These are phyloP conservation scores for Neonectria hederae DNA, from an alignment of 2,329 filamentous ascomycete species.

Conservation along the genomic window DNA sequence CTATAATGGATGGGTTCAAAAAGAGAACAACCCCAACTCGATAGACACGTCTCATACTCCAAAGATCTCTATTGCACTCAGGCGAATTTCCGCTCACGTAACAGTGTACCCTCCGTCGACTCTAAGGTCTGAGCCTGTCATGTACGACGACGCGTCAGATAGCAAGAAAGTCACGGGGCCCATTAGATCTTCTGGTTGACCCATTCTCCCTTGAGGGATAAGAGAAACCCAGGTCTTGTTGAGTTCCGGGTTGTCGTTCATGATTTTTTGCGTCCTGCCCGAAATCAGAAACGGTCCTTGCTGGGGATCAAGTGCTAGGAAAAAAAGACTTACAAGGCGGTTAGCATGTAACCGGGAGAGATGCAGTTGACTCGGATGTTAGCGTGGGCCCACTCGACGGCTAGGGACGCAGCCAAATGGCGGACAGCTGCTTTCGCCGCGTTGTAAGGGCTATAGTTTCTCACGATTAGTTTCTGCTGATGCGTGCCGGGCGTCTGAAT, in stretches of 20 bases:
- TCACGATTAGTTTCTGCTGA: not conserved
- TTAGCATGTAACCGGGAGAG: conserved; percentile 95
- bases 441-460: conserved; percentile 75
- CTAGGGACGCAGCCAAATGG: conserved; percentile 85
- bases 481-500: not conserved
- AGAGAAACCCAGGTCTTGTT: conserved; percentile 89
- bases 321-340: conserved; percentile 74
- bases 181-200: conserved; percentile 89
- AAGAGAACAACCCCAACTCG: not conserved
- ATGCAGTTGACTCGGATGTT: conserved; percentile 95
- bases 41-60: not conserved
- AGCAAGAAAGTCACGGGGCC: conserved; percentile 88
- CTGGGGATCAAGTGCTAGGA: not conserved
- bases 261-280: conserved; percentile 84
- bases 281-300: not conserved
- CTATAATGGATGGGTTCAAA: not conserved
- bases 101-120: conserved; percentile 87
- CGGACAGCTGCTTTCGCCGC: conserved; percentile 90
- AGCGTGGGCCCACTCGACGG: conserved; percentile 90
- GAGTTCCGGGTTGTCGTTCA: conserved; percentile 94
- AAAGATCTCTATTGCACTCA: not conserved
- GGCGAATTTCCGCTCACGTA: not conserved
- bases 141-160: conserved; percentile 79
- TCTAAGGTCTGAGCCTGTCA: conserved; percentile 76
- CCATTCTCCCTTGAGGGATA: conserved; percentile 94